Evolutionary conservation across 495 filamentous ascomycete genomes (phyloP).

Genomic region (Xylaria telfairii): DNA sequence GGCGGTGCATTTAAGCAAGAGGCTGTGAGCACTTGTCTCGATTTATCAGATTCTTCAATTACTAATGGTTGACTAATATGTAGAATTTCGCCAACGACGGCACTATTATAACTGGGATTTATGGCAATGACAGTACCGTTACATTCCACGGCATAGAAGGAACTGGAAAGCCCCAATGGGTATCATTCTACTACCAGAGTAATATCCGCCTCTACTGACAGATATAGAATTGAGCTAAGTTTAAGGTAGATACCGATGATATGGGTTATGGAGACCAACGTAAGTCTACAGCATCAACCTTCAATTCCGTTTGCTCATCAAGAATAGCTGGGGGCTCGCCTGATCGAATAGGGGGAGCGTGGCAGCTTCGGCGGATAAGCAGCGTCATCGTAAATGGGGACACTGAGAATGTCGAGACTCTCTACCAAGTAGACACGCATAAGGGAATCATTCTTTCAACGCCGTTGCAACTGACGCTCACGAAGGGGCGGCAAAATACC

Average conservation of each 20-base stretch:
- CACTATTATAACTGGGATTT: slow-evolving; percentile 54
- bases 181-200: slow-evolving; percentile 61
- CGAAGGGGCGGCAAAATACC: slow-evolving; percentile 45
- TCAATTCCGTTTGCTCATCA: background rate
- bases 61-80: background rate
- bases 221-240: slow-evolving; percentile 18
- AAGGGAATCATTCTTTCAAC: slow-evolving; percentile 53
- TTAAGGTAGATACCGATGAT: slow-evolving; percentile 42
- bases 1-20: slow-evolving; percentile 56
- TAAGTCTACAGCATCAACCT: slow-evolving; percentile 25
- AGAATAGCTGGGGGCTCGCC: slow-evolving; percentile 43
- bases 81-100: slow-evolving; percentile 54
- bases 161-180: slow-evolving; percentile 58
- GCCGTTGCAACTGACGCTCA: slow-evolving; percentile 45
- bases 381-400: slow-evolving; percentile 53
- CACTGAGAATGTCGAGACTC: slow-evolving; percentile 41
- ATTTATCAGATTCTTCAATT: background rate
- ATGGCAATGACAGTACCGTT: slow-evolving; percentile 58
- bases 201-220: background rate
- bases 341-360: slow-evolving; percentile 49
- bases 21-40: slow-evolving; percentile 35
- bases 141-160: slow-evolving; percentile 56
- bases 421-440: slow-evolving; percentile 53
- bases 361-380: slow-evolving; percentile 51
- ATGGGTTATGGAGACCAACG: slow-evolving; percentile 54